These are phyloP conservation scores for Entomortierella beljakovae DNA, from an alignment of 192 early-diverging fungal species.

Conservation along the genomic window DNA sequence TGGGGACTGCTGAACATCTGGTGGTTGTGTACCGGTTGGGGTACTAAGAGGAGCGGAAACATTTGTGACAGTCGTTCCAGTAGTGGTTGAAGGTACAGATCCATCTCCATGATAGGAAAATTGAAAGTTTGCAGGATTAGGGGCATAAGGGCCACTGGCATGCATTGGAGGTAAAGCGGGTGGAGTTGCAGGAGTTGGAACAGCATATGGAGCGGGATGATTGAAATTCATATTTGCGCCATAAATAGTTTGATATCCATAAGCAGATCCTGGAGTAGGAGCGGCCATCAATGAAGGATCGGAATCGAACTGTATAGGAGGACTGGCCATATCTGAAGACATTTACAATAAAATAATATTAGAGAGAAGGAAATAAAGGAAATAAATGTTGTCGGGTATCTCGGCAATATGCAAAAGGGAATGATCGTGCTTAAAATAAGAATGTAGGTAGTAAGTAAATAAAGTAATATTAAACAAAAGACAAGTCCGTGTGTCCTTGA, in stretches of 20 bases:
- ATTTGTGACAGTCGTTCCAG: constrained; percentile 3
- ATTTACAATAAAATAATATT: constrained; percentile 13
- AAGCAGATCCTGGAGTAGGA: constrained; percentile 25
- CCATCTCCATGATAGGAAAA: constrained; percentile 36
- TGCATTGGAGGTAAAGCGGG: constrained; percentile 42
- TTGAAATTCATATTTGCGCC: constrained; percentile 26
- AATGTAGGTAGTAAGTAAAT: neutral
- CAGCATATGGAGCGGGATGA: constrained; percentile 24
- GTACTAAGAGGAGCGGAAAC: constrained; percentile 28
- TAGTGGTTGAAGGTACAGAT: constrained; percentile 19
- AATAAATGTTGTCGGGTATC: neutral
- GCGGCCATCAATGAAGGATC: constrained; percentile 41
- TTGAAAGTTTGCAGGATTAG: constrained; percentile 29
- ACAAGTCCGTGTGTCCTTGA: constrained; percentile 1
- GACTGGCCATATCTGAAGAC: constrained; percentile 53
- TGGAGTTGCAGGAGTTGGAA: constrained; percentile 30
- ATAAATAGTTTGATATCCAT: constrained; percentile 39
- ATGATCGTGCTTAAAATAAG: neutral
- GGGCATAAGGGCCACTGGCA: constrained; percentile 15
- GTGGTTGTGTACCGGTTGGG: constrained; percentile 19
- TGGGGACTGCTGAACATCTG: constrained; percentile 41
- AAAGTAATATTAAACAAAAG: neutral
- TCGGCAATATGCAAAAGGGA: neutral
- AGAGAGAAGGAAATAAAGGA: too few relatives aligned
- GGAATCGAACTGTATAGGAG: constrained; percentile 49